Conservation (phyloP, 2,329 filamentous ascomycete genomes). For the Coniochaeta ligniaria region DNA sequence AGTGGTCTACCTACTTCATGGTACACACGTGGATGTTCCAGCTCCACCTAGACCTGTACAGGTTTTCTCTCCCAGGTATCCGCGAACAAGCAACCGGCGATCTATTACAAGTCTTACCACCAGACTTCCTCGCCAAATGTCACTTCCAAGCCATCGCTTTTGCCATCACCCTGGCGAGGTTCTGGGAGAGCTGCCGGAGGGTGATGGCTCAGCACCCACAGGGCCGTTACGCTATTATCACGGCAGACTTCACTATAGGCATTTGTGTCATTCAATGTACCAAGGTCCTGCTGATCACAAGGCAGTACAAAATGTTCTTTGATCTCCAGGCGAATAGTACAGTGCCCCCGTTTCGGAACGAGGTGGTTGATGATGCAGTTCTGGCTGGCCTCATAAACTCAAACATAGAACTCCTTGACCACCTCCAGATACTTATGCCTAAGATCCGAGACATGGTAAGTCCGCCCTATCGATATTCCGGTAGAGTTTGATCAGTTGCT, state of each 20-base stretch:
- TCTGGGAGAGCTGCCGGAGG: slow-evolving; percentile 14
- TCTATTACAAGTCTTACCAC: slow-evolving; percentile 24
- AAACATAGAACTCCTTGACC: slow-evolving; percentile 24
- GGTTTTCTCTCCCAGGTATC: slow-evolving; percentile 28
- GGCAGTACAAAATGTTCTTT: slow-evolving; percentile 26
- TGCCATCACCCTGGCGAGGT: slow-evolving; percentile 26
- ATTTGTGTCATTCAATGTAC: slow-evolving; percentile 12
- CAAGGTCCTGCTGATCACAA: slow-evolving; percentile 25
- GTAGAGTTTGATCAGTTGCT: not conserved
- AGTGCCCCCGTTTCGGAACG: slow-evolving; percentile 26
- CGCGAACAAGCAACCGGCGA: slow-evolving; percentile 23
- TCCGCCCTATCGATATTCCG: not conserved
- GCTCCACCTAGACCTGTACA: slow-evolving; percentile 30
- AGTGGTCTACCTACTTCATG: slow-evolving; percentile 27
- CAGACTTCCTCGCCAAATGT: slow-evolving; percentile 25
- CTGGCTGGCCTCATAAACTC: slow-evolving; percentile 24
- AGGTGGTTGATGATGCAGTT: slow-evolving; percentile 21
- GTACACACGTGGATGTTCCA: slow-evolving; percentile 27
- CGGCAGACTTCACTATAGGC: slow-evolving; percentile 12
- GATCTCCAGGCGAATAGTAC: slow-evolving; percentile 26
- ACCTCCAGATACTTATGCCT: slow-evolving; percentile 19
- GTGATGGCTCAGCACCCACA: slow-evolving; percentile 11
- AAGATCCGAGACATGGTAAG: slow-evolving; percentile 9
- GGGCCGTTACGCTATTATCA: not conserved
- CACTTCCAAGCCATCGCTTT: slow-evolving; percentile 32